A percentile compares a stretch with the other conserved stretches of the same genome.
phyloP scores from a whole-genome alignment of 2,329 filamentous ascomycete species.

The Cladophialophora yegresii region DNA sequence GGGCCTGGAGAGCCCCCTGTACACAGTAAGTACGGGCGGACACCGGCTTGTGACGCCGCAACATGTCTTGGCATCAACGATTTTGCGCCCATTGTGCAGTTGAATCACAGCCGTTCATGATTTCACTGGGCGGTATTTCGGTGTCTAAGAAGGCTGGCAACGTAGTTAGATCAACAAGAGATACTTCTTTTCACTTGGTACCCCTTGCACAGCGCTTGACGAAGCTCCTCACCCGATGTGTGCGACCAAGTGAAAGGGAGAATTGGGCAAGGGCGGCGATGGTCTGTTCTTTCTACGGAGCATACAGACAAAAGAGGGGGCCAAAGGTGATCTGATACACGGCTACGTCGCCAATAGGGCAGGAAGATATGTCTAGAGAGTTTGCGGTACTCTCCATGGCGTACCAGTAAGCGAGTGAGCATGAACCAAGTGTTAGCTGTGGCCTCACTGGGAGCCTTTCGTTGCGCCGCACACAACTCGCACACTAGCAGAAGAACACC shows the following conservation, averaged over 20 bases:
- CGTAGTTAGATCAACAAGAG: background rate
- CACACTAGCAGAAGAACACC: conserved; percentile 14
- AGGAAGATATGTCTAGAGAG: background rate
- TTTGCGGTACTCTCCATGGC: background rate
- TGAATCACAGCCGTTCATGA: conserved; percentile 8
- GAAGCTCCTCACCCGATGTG: background rate
- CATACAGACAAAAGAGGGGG: conserved; percentile 3
- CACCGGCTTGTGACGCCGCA: conserved; percentile 3
- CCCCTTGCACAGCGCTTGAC: background rate
- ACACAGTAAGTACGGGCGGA: background rate
- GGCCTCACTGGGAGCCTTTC: background rate
- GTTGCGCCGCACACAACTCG: conserved; percentile 11
- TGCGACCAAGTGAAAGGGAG: background rate
- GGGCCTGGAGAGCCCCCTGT: conserved; percentile 1
- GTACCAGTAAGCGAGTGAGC: conserved; percentile 13
- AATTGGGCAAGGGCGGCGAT: background rate
- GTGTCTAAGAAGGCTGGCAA: background rate
- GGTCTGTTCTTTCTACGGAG: background rate
- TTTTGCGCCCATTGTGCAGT: background rate
- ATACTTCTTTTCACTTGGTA: background rate
- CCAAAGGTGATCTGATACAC: conserved; percentile 11
- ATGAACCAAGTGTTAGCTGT: background rate
- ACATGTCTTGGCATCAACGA: conserved; percentile 12
- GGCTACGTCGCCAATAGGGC: conserved; percentile 3
- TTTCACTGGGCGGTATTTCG: background rate